Base-by-base conservation (phyloP, 129 eudicot genomes). In the Lactuca saligna region DNA sequence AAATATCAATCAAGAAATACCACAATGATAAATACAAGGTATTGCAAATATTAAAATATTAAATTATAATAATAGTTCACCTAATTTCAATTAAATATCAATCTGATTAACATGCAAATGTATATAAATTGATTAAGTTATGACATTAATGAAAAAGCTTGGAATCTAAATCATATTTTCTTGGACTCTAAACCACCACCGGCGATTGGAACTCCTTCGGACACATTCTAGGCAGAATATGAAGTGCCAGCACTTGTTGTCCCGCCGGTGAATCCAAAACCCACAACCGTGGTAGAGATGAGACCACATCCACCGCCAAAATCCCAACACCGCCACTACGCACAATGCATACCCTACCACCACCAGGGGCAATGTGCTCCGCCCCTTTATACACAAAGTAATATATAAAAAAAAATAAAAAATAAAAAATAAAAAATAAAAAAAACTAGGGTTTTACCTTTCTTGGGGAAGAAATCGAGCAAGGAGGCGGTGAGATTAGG, bases 201-300 rank as follows among this genome's bases (percentile, higher is more conserved):
- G 69, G 58, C 31, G 33, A 57, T 46, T 59, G 17, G 8, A 72
- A 49, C 10, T 78, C 80, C 49, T 48, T 44, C 11, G 61, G 58
- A 74, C 74, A 79, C 89, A 91, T 70, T 73, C 97, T 79, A 0
- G 97, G 96, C 84, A 91, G 70, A n/a, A 91, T 67, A 80, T 91
- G 97, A 35, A 88, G 53, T 5, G 61, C 67, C 38, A 76, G 54
- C 0, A 77, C 87, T 50, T 74, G 79, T 46, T 78, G 66, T 16
- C 91, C 94, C 16, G 16, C 38, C 15, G 94, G 91, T 11, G 87
- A 65, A n/a, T 88, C 89, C 55, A 86, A 77, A 71, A 68, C 79
- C 87, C 80, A 70, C 39, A 91, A 61, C 65, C 51, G 70, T 4
- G 79, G 74, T 58, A 83, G 73, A 9, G 67, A 5, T 16, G 73